Percentiles rank a stretch among this genome's conserved stretches.
phyloP scores from a whole-genome alignment of 805 yeast genomes.

The Metschnikowia arizonensis region DNA sequence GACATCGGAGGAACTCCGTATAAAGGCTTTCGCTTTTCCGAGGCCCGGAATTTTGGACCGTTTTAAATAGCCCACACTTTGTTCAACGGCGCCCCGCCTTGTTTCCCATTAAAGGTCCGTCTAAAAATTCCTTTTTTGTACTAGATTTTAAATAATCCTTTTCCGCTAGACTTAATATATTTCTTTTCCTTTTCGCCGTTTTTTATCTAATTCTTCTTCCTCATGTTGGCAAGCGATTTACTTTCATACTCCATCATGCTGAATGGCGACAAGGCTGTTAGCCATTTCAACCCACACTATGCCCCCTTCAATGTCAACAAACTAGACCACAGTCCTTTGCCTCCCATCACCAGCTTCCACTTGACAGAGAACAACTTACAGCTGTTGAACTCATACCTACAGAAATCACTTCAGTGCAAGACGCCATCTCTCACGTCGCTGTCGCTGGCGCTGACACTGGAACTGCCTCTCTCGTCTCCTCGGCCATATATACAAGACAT shows the following conservation, averaged over 20 bases:
- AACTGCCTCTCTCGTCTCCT: conserved; percentile 20
- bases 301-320: conserved; percentile 11
- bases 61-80: not conserved
- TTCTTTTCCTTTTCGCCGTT: not conserved
- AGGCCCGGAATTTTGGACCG: not conserved
- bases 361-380: conserved; percentile 21
- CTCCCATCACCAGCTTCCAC: conserved; percentile 16
- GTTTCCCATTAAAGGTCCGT: not conserved
- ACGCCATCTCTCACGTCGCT: conserved; percentile 20
- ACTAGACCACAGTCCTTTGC: conserved; percentile 11
- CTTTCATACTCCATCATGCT: conserved; percentile 40
- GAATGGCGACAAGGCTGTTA: conserved; percentile 20
- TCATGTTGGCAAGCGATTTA: conserved; percentile 26
- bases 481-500: conserved; percentile 3
- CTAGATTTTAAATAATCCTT: too few relatives aligned
- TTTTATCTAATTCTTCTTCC: not conserved
- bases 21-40: conserved; percentile 9
- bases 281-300: conserved; percentile 16
- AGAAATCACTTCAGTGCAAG: conserved; percentile 7
- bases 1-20: conserved; percentile 17
- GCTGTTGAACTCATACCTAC: conserved; percentile 15
- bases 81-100: not conserved
- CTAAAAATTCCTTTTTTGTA: too few relatives aligned
- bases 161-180: not conserved
- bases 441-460: conserved; percentile 19